Percentiles rank a stretch among this genome's conserved stretches.
phyloP scores from a whole-genome alignment of 371 early-diverging fungal species.

The Zychaea mexicana region DNA sequence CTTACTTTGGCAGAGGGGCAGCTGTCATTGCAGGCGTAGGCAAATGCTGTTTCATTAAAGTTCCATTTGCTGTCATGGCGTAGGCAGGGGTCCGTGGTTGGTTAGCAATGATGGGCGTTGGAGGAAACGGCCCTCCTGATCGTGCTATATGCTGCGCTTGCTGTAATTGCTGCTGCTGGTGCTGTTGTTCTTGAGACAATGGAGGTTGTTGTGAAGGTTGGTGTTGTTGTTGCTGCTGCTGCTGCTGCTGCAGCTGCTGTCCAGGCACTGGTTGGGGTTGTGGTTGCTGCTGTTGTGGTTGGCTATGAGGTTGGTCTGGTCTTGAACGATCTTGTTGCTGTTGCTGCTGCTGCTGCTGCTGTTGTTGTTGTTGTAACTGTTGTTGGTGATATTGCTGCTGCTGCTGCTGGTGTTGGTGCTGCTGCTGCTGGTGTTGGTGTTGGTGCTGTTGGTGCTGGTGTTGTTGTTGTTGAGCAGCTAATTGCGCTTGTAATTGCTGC shows the following conservation, averaged over 20 bases:
- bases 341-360: not conserved
- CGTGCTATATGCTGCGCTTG: not conserved
- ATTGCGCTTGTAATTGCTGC: slow-evolving; percentile 13
- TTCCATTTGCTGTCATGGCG: not conserved
- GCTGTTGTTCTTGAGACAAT: not conserved
- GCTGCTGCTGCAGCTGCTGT: slow-evolving; percentile 3
- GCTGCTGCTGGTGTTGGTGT: slow-evolving; percentile 7
- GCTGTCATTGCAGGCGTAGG: slow-evolving; percentile 36
- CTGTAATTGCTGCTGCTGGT: slow-evolving; percentile 10
- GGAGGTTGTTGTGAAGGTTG: not conserved
- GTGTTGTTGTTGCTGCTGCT: not conserved
- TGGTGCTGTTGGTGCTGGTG: slow-evolving; percentile 2
- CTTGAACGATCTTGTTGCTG: slow-evolving; percentile 5
- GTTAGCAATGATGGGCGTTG: slow-evolving; percentile 15
- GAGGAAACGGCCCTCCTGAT: slow-evolving; percentile 4
- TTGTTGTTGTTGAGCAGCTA: not conserved
- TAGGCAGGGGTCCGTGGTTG: slow-evolving; percentile 13
- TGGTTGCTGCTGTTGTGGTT: slow-evolving; percentile 6
- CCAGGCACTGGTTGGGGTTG: not conserved
- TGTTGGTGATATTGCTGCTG: slow-evolving; percentile 5
- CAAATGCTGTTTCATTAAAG: slow-evolving; percentile 8
- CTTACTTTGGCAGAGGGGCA: slow-evolving; percentile 20
- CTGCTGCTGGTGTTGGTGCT: slow-evolving; percentile 12
- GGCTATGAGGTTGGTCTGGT: not conserved
- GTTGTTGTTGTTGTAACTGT: not conserved